Evolutionary conservation across 768 basidiomycete genomes (phyloP).

Genomic region (Dentipellis sp.): DNA sequence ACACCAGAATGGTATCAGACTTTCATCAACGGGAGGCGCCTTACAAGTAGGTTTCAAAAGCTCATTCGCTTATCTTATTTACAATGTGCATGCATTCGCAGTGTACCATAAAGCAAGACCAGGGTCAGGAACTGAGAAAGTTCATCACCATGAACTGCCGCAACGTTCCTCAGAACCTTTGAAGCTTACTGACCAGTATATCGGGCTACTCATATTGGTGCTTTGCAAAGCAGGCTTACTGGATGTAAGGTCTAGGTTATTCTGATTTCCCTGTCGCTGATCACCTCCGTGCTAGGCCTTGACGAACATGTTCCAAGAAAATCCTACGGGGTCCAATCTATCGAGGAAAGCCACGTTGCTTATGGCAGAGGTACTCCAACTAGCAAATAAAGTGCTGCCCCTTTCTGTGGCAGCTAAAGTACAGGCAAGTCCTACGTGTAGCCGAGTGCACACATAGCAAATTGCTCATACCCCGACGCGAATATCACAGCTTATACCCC

Average conservation of each 20-base stretch:
- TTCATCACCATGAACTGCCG: too few relatives aligned
- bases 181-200: conserved; percentile 88
- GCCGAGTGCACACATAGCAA: not conserved
- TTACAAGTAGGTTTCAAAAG: conserved; percentile 59
- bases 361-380: conserved; percentile 83
- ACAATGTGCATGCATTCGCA: conserved; percentile 16
- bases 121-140: conserved; percentile 20
- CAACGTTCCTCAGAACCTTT: conserved; percentile 42
- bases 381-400: conserved; percentile 83
- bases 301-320: conserved; percentile 77
- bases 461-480: not conserved
- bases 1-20: conserved; percentile 89
- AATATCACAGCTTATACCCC: conserved; percentile 58
- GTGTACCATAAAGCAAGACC: conserved; percentile 42
- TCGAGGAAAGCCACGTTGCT: conserved; percentile 85
- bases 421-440: conserved; percentile 41
- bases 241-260: conserved; percentile 47
- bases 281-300: conserved; percentile 49
- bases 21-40: conserved; percentile 79
- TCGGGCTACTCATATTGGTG: conserved; percentile 75
- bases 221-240: conserved; percentile 82
- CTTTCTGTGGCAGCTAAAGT: conserved; percentile 72
- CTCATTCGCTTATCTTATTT: not conserved
- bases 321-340: conserved; percentile 58
- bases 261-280: not conserved